Conservation (phyloP, 139 green algal genomes). For the Chlorella sp. region DNA sequence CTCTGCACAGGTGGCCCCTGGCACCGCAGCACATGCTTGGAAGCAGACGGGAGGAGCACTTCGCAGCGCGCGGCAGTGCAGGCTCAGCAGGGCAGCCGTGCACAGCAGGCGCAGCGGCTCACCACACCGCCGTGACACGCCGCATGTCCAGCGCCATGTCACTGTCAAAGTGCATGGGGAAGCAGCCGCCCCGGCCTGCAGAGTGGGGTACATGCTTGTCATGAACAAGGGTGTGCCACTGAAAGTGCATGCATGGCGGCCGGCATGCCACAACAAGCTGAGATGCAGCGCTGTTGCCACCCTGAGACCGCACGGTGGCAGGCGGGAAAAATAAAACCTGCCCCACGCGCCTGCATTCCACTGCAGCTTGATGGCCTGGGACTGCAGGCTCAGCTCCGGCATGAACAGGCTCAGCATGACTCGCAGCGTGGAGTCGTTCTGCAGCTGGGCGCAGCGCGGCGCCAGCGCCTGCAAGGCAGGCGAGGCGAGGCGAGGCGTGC, state of each 20-base stretch:
- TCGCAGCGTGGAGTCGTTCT: constrained; percentile 60
- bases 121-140: constrained; percentile 69
- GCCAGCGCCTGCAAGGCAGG: constrained; percentile 23
- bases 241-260: too few species aligned
- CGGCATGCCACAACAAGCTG: background rate
- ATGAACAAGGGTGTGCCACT: too few species aligned
- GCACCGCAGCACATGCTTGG: too few species aligned
- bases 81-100: background rate
- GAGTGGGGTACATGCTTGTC: background rate
- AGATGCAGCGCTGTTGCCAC: too few species aligned
- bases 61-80: too few species aligned
- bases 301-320: too few species aligned
- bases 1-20: too few species aligned
- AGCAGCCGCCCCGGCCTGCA: constrained; percentile 69
- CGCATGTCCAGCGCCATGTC: constrained; percentile 70
- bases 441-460: constrained; percentile 56
- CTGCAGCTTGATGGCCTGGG: constrained; percentile 83
- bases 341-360: constrained; percentile 35
- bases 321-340: too few species aligned
- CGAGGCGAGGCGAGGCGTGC: background rate
- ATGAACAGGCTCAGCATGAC: constrained; percentile 71
- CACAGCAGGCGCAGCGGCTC: background rate
- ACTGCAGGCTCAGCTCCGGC: constrained; percentile 62
- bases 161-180: constrained; percentile 82
- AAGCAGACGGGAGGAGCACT: too few species aligned